These are phyloP conservation scores for Trichoderma brevicompactum DNA, from an alignment of 2,329 filamentous ascomycete species.

Conservation along the genomic window DNA sequence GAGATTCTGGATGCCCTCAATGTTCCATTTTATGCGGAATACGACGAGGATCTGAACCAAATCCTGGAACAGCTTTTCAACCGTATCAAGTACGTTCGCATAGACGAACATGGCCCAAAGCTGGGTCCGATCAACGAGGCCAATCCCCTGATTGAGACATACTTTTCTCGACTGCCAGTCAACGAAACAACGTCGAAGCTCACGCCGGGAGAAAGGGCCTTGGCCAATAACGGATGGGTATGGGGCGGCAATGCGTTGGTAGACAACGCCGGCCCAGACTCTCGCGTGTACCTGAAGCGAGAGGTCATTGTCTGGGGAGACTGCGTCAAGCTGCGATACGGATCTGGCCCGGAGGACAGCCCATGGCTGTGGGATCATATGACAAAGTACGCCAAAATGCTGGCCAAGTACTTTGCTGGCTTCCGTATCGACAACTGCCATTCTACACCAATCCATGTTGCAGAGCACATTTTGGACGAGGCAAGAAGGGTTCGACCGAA, in stretches of 20 bases:
- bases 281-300: conserved; percentile 89
- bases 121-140: conserved; percentile 75
- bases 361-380: conserved; percentile 96
- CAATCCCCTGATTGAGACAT: conserved; percentile 86
- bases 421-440: conserved; percentile 99
- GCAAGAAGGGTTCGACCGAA: conserved; percentile 87
- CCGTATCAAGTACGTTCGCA: conserved; percentile 88
- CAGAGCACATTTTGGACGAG: conserved; percentile 92
- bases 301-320: conserved; percentile 99
- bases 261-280: conserved; percentile 89
- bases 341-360: conserved; percentile 76
- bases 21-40: conserved; percentile 87
- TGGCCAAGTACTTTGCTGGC: conserved; percentile 93
- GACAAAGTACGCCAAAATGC: conserved; percentile 85
- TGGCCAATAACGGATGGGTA: conserved; percentile 98
- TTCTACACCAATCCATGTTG: conserved; percentile 91
- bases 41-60: conserved; percentile 78
- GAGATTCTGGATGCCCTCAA: conserved; percentile 82
- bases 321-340: conserved; percentile 96
- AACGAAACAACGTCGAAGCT: conserved; percentile 81
- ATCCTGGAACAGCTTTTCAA: conserved; percentile 93
- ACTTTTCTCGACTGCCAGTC: conserved; percentile 86
- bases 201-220: conserved; percentile 72
- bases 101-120: conserved; percentile 92
- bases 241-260: conserved; percentile 95